A percentile compares a stretch with the other conserved stretches of the same genome.
Conservation (phyloP, 441 rosid genomes). For the Pelargonium fulgidum region DNA sequence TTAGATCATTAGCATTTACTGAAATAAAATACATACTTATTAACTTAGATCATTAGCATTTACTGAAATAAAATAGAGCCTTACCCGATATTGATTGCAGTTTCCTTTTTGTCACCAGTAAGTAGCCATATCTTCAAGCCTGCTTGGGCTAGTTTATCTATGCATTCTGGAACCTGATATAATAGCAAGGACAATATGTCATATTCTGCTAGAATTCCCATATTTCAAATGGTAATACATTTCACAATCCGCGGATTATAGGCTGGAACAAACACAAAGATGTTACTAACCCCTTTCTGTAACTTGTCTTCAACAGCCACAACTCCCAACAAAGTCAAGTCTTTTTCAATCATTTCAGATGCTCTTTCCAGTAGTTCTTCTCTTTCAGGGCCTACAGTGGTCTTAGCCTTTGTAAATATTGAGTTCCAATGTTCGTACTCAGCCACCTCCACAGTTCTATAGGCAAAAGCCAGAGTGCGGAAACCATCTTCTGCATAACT, state of each 20-base stretch:
- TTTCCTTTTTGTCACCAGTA: slow-evolving; percentile 99
- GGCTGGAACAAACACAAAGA: too few relatives aligned
- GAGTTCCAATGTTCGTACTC: slow-evolving; percentile 54
- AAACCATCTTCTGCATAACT: slow-evolving; percentile 93
- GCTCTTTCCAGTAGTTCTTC: slow-evolving; percentile 67
- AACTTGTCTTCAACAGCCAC: slow-evolving; percentile 94
- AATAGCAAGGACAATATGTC: too few relatives aligned
- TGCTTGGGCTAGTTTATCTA: slow-evolving; percentile 97
- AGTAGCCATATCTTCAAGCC: slow-evolving; percentile 94
- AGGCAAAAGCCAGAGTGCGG: slow-evolving; percentile 85
- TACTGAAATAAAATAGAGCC: background rate
- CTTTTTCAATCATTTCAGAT: slow-evolving; percentile 63
- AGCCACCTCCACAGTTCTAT: slow-evolving; percentile 59
- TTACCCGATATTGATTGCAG: slow-evolving; percentile 97
- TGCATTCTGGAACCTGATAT: slow-evolving; percentile 57
- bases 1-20: background rate
- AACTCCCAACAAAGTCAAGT: slow-evolving; percentile 82
- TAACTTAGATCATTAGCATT: background rate
- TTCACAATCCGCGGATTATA: too few relatives aligned
- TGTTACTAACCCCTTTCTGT: slow-evolving; percentile 61
- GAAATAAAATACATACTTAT: background rate
- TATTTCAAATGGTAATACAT: too few relatives aligned
- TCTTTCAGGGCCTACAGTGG: slow-evolving; percentile 53
- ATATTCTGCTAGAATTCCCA: too few relatives aligned
- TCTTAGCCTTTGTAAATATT: slow-evolving; percentile 63